Evolutionary conservation across 257 asterid genomes (phyloP), one percentile per base, ranked within the genome.

Genomic region (Fraxinus anomala): DNA sequence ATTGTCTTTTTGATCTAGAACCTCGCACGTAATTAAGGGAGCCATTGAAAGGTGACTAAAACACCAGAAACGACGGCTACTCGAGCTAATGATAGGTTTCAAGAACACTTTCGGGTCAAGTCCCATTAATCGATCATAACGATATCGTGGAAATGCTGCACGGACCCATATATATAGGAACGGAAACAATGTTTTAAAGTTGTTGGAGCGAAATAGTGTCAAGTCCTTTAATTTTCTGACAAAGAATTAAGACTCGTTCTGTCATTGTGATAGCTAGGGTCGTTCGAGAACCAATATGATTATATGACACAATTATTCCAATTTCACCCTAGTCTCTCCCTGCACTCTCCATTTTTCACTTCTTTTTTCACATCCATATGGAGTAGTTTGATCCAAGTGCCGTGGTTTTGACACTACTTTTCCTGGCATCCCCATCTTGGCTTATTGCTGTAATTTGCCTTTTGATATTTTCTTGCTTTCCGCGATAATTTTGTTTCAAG

Each of bases 391-490:
- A 56, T 8, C 26, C 66, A 56, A 12, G 3, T 19, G 66, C 24
- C 3, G 26, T 56, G 66, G 28, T 17, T 56, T 56, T 42, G 17
- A 42, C 51, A 42, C 66, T n/a, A 56, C 66, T 56, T 56, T 56
- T 3, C 66, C 66, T 6, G 24, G 24, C 24, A 42, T 26, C 5
- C 36, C 2, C 17, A 26, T 23, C 68, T 65, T 73, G 69, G 37
- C 17, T 47, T 47, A 47, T 47, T 14, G n/a, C 68, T 39, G 36
- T 5, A 37, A 63, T 59, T 44, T 71, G 69, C 40, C 71, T 13
- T 40, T 40, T 21, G 34, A 44, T 65, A 39, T 31, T 76, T 77
- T 61, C 73, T 49, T 21, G 69, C 71, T 47, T 68, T 67, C 28
- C 1, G 63, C 11, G 8, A 68, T 21, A 37, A 13, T 47, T 34